These are phyloP conservation scores for Theobroma cacao DNA, from an alignment of 345 rosid species.

Conservation along the genomic window DNA sequence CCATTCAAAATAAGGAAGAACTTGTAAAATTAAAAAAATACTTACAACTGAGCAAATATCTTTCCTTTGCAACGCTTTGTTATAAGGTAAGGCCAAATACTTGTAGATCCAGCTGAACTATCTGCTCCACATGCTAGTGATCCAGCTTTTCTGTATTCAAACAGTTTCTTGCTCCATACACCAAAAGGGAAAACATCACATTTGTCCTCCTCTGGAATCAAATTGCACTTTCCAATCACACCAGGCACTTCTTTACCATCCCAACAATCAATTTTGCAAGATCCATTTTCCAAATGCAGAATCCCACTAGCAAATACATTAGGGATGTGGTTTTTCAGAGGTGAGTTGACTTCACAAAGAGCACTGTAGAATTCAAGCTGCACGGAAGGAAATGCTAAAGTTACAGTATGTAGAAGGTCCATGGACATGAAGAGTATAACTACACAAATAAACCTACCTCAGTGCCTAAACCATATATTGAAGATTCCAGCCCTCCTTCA, in stretches of 20 bases:
- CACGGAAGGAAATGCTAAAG: constrained; percentile 25
- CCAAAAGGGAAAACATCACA: constrained; percentile 65
- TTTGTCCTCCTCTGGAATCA: constrained; percentile 34
- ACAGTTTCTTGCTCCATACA: constrained; percentile 71
- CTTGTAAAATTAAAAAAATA: constrained; percentile 12
- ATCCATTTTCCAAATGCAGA: constrained; percentile 63
- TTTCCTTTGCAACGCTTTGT: constrained; percentile 90
- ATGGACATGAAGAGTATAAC: constrained; percentile 4
- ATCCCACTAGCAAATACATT: constrained; percentile 78
- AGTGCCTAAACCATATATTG: constrained; percentile 78
- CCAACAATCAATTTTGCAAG: constrained; percentile 67
- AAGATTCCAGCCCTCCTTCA: constrained; percentile 81
- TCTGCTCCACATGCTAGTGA: constrained; percentile 32
- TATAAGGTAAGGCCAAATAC: constrained; percentile 81
- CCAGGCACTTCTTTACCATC: constrained; percentile 83
- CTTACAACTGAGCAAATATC: constrained; percentile 86
- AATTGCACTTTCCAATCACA: constrained; percentile 46
- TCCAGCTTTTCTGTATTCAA: constrained; percentile 53
- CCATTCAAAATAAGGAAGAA: constrained; percentile 6
- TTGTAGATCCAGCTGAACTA: constrained; percentile 35
- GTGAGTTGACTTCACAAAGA: constrained; percentile 44
- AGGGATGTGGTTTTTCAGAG: constrained; percentile 67
- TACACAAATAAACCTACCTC: constrained; percentile 49
- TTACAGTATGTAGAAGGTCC: constrained; percentile 20
- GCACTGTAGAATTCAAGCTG: constrained; percentile 85